Base-by-base conservation (phyloP, 352 stramenopile genomes). In the Pythium phragmitis region DNA sequence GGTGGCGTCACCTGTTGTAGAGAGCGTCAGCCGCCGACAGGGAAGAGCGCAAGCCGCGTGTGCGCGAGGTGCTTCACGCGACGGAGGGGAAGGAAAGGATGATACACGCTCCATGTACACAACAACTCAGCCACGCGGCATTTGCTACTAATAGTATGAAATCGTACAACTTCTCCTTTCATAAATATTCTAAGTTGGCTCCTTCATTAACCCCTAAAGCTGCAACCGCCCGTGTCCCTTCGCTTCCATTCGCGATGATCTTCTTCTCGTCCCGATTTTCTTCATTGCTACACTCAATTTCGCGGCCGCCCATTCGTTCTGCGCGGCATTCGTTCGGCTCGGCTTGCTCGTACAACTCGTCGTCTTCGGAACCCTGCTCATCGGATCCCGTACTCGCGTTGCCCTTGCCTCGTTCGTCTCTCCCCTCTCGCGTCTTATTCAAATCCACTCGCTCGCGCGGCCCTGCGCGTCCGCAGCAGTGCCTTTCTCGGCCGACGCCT, bases 391-490 rank as follows among this genome's bases (percentile, higher is more conserved):
- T 2, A 42, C 41, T n/a, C 41, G 17, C 34, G 11, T 19, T 4
- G 9, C 41, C 11, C 33, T 42, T 16, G 19, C 19, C 28, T 54
- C 37, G 7, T 23, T 19, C 26, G 41, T 53, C n/a, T 39, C 30
- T 36, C 7, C 23, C 9, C 42, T n/a, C 17, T 48, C 52, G 26
- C 7, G 49, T 55, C 46, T 46, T 28, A 16, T 30, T 64, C 49
- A 71, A 39, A 73, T 73, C 67, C 67, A 73, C 47, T 73, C 67
- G 60, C 67, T 64, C 21, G 52, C 41, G 4, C 56, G 67, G 21
- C 16, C 17, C 12, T 42, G 46, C 37, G 30, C 30, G 7, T 63
- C 57, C n/a, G 37, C 16, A 17, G 57, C 5, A 11, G 8, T 48
- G 30, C 57, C 58, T 16, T 54, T 61, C 2, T 62, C 49, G 21